Evolutionary conservation across 495 filamentous ascomycete genomes (phyloP), one percentile per base, ranked within the genome.

Genomic region (Penicillium subrubescens): DNA sequence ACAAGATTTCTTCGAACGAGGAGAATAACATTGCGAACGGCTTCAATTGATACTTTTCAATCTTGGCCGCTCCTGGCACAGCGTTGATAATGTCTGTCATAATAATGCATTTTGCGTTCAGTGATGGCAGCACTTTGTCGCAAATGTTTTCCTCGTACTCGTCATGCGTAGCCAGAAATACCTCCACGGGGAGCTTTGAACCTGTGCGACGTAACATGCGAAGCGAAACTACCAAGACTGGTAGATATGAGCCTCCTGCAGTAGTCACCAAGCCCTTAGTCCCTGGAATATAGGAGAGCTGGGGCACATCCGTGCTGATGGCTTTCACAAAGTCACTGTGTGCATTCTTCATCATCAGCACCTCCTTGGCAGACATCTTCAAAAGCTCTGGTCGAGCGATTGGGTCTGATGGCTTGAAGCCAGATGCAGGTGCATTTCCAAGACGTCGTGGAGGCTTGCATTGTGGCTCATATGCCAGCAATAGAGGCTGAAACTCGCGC

Each of bases 1-100:
- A 86, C 31, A 88, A 74, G 15, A 87, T 77, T 62, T 83, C 73
- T 62, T 83, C 78, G 57, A 86, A 87, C 8, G 79, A 80, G 8
- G 81, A 85, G 63, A 86, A 83, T 10, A 87, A 59, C 64, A 87
- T 81, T 31, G 84, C 78, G 27, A 86, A 78, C 6, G 76, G 67
- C 66, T 87, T 87, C 69, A 82, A 79, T 61, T 87, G 85, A 67
- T 79, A 87, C 44, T 79, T 77, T 37, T 72, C 58, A 43, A 79
- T 74, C 23, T 75, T 57, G 23, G 67, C 51, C 21, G 52, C 33
- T 21, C 63, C 63, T 1, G 71, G 67, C 15, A 73, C 70, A 2
- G 76, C 71, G 29, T 72, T 66, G 2, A 61, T 33, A n/a, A 66
- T 55, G 4, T 75, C 69, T 2, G 76, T 76, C 19, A 82, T 67